Percentiles rank a stretch among this genome's conserved stretches.
phyloP scores from a whole-genome alignment of 352 stramenopile genomes.

The Globisporangium cylindrosporum region DNA sequence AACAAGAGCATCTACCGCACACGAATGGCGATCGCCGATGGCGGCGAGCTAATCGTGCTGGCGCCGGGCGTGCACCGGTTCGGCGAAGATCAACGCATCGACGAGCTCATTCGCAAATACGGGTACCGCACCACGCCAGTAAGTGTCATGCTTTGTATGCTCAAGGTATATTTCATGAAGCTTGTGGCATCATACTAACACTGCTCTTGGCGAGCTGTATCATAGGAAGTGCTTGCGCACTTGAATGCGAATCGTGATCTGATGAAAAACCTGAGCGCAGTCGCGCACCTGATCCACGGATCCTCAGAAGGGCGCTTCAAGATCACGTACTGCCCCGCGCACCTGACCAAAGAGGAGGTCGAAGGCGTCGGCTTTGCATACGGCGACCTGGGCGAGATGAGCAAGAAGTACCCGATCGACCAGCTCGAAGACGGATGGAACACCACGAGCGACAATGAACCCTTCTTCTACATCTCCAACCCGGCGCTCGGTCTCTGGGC shows the following conservation, averaged over 20 bases:
- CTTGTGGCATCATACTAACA: conserved; percentile 3
- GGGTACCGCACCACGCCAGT: conserved; percentile 95
- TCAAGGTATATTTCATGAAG: neutral
- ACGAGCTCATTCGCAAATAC: conserved; percentile 95
- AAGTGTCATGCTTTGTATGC: conserved; percentile 16
- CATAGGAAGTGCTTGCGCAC: conserved; percentile 88
- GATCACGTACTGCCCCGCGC: conserved; percentile 93
- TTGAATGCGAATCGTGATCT: conserved; percentile 92
- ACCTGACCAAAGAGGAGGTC: conserved; percentile 91
- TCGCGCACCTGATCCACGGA: conserved; percentile 96
- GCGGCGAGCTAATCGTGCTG: conserved; percentile 93
- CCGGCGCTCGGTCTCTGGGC: conserved; percentile 96
- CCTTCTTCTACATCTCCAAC: conserved; percentile 97
- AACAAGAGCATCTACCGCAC: conserved; percentile 99
- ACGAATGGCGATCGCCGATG: conserved; percentile 96
- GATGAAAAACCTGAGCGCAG: conserved; percentile 94
- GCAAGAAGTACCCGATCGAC: conserved; percentile 74
- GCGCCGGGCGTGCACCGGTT: conserved; percentile 93
- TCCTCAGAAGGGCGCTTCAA: conserved; percentile 96
- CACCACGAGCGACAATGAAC: conserved; percentile 60
- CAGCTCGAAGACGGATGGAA: conserved; percentile 94
- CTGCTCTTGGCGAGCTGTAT: conserved; percentile 4
- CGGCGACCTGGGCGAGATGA: conserved; percentile 84
- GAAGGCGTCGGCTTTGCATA: conserved; percentile 93
- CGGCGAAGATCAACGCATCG: conserved; percentile 93